These are phyloP conservation scores for Cyathus striatus DNA, from an alignment of 768 basidiomycete genomes.

Conservation along the genomic window DNA sequence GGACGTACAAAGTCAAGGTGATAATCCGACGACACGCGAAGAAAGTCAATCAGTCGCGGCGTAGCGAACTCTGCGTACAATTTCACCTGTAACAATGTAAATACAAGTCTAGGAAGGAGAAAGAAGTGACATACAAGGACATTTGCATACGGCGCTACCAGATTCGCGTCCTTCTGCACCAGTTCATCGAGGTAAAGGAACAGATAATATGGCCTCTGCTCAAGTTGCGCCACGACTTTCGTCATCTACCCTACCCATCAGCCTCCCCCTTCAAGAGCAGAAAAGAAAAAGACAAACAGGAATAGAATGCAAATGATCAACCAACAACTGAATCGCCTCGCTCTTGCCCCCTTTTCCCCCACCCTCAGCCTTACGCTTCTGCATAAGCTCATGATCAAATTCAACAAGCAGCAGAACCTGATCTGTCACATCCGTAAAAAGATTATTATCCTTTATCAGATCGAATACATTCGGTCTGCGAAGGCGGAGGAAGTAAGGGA, in stretches of 20 bases:
- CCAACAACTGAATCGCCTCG: slow-evolving; percentile 80
- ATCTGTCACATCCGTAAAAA: slow-evolving; percentile 93
- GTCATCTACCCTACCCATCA: slow-evolving; percentile 73
- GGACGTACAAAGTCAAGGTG: slow-evolving; percentile 83
- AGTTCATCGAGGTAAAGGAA: slow-evolving; percentile 92
- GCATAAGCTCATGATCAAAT: slow-evolving; percentile 86
- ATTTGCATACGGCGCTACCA: slow-evolving; percentile 80
- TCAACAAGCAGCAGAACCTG: slow-evolving; percentile 90
- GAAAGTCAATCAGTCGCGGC: slow-evolving; percentile 78
- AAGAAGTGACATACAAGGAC: slow-evolving; percentile 50
- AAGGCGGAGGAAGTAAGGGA: slow-evolving; percentile 85
- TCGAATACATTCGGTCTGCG: slow-evolving; percentile 89
- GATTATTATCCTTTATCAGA: slow-evolving; percentile 87
- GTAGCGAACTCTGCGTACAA: slow-evolving; percentile 89
- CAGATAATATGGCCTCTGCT: slow-evolving; percentile 69
- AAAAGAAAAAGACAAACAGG: slow-evolving; percentile 64
- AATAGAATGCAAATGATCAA: slow-evolving; percentile 94
- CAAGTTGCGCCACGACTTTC: slow-evolving; percentile 85
- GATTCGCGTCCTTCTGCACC: slow-evolving; percentile 78
- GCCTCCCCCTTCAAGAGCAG: no score
- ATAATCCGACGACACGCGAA: slow-evolving; percentile 88
- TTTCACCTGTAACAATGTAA: slow-evolving; percentile 50
- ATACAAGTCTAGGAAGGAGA: background rate
- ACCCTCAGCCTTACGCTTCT: slow-evolving; percentile 41
- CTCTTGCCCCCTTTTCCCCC: slow-evolving; percentile 35